Evolutionary conservation across 2,329 filamentous ascomycete species (phyloP).

Genomic region (Rhinocladiella mackenziei): DNA sequence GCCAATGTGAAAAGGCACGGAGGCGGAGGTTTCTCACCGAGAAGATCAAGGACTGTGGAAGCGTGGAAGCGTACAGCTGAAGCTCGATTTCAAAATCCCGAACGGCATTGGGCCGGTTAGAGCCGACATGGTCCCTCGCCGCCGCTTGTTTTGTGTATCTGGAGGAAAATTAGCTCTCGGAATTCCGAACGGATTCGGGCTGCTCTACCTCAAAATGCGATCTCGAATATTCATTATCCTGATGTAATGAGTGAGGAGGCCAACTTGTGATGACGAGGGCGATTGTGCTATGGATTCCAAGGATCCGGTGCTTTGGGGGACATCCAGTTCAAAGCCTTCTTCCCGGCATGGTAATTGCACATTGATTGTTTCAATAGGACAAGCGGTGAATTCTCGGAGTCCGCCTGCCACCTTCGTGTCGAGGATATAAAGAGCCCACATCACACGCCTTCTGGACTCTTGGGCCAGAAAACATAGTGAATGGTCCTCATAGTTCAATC

Average conservation of each 20-base stretch:
- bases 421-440: slow-evolving; percentile 50
- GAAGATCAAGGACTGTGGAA: slow-evolving; percentile 7
- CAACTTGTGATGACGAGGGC: neutral
- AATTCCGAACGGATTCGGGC: neutral
- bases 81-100: slow-evolving; percentile 4
- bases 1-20: slow-evolving; percentile 7
- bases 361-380: slow-evolving; percentile 43
- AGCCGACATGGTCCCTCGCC: slow-evolving; percentile 7
- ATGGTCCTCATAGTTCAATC: slow-evolving; percentile 48
- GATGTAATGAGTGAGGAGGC: slow-evolving; percentile 7
- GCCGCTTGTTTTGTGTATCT: no score
- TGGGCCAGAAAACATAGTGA: slow-evolving; percentile 41
- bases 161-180: no score
- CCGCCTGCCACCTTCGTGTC: slow-evolving; percentile 48
- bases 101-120: neutral
- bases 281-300: slow-evolving; percentile 1
- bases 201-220: slow-evolving; percentile 9
- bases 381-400: slow-evolving; percentile 46
- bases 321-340: slow-evolving; percentile 45
- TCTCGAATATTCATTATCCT: slow-evolving; percentile 9
- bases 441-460: slow-evolving; percentile 44
- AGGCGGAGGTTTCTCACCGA: slow-evolving; percentile 12
- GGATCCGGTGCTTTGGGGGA: slow-evolving; percentile 1
- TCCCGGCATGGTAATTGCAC: slow-evolving; percentile 50
- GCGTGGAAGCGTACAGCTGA: neutral